Evolutionary conservation across 352 stramenopile genomes (phyloP).

Genomic region (Phytophthora palmivora): DNA sequence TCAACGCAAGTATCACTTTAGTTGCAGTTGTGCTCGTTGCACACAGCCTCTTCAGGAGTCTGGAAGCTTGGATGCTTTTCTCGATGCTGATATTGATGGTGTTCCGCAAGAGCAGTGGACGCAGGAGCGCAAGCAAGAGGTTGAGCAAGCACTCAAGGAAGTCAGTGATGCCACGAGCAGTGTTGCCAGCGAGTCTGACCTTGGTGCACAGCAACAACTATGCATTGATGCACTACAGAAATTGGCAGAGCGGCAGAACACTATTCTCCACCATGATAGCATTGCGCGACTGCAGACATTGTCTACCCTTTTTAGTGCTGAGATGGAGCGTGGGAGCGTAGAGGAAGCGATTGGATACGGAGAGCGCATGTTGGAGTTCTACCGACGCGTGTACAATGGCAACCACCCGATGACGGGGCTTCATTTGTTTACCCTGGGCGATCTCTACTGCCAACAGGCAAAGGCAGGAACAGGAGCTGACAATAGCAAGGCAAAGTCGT

Average conservation of each 20-base stretch:
- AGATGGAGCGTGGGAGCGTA: slow-evolving; percentile 51
- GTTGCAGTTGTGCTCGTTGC: slow-evolving; percentile 60
- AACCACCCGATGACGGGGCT: slow-evolving; percentile 70
- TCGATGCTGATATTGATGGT: slow-evolving; percentile 62
- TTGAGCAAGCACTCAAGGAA: slow-evolving; percentile 36
- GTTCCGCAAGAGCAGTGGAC: slow-evolving; percentile 47
- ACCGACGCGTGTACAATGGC: slow-evolving; percentile 59
- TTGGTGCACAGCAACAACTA: slow-evolving; percentile 30
- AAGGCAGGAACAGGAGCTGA: slow-evolving; percentile 8
- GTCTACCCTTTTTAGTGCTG: slow-evolving; percentile 59
- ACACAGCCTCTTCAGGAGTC: slow-evolving; percentile 33
- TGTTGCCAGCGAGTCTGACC: slow-evolving; percentile 3
- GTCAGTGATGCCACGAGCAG: slow-evolving; percentile 21
- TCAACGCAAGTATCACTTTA: slow-evolving; percentile 69
- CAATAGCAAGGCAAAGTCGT: slow-evolving; percentile 23
- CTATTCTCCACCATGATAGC: slow-evolving; percentile 48
- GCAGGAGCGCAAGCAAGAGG: slow-evolving; percentile 28
- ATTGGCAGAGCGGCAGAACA: slow-evolving; percentile 35
- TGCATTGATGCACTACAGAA: slow-evolving; percentile 34
- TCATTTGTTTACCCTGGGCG: slow-evolving; percentile 73
- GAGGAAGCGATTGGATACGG: slow-evolving; percentile 45
- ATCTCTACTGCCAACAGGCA: slow-evolving; percentile 45
- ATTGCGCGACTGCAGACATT: slow-evolving; percentile 55
- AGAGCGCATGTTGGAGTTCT: slow-evolving; percentile 63
- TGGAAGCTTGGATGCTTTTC: slow-evolving; percentile 42